Evolutionary conservation across 192 early-diverging fungal species (phyloP).

Genomic region (Paraglomus occultum): DNA sequence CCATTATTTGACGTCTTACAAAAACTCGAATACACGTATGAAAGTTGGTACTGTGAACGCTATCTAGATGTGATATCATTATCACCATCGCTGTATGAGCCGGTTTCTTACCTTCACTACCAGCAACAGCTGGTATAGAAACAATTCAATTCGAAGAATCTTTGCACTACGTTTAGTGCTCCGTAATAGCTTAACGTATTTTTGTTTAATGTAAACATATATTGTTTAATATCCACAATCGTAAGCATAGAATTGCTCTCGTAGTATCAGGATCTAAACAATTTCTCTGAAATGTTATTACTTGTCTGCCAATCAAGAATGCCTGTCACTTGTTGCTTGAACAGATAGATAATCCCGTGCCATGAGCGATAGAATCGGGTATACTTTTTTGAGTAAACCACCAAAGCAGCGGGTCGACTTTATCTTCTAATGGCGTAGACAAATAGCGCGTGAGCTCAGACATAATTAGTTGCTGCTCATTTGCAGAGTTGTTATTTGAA

Average conservation of each 20-base stretch:
- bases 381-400: background rate
- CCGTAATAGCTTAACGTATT: too few species aligned
- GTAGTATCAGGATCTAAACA: background rate
- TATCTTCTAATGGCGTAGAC: background rate
- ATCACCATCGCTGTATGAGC: too few species aligned
- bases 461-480: background rate
- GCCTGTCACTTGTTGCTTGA: conserved; percentile 7
- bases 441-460: background rate
- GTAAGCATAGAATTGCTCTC: background rate
- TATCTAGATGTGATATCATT: too few species aligned
- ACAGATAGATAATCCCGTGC: background rate
- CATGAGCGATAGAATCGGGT: background rate
- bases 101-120: too few species aligned
- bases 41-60: too few species aligned
- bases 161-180: too few species aligned
- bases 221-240: too few species aligned
- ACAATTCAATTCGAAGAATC: too few species aligned
- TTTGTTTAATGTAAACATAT: too few species aligned
- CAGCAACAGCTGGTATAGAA: too few species aligned
- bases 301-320: background rate
- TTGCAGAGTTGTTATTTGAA: conserved; percentile 13
- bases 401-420: background rate
- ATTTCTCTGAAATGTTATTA: background rate
- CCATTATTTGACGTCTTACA: too few species aligned
- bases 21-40: too few species aligned